phyloP scores from a whole-genome alignment of 805 yeast genomes.

The Vanderwaltozyma tropicalis region DNA sequence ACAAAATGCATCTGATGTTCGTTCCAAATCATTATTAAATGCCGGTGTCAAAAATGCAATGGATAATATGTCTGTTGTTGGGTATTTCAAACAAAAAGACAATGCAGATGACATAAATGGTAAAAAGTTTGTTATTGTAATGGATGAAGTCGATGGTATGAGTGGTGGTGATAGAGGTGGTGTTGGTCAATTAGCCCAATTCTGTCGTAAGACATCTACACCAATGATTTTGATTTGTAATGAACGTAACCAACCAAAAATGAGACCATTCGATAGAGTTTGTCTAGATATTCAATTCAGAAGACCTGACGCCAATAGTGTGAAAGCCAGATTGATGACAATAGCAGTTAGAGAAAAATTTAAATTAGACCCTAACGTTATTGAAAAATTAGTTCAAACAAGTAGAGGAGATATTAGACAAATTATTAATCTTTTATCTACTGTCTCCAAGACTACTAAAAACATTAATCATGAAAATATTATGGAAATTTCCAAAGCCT shows the following conservation, averaged over 20 bases:
- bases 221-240: slow-evolving; percentile 92
- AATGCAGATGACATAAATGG: slow-evolving; percentile 29
- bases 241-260: slow-evolving; percentile 83
- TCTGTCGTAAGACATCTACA: slow-evolving; percentile 73
- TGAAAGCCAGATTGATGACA: slow-evolving; percentile 77
- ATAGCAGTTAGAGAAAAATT: slow-evolving; percentile 80
- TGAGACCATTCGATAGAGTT: slow-evolving; percentile 88
- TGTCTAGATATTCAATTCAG: slow-evolving; percentile 75
- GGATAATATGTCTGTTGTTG: slow-evolving; percentile 73
- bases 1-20: slow-evolving; percentile 79
- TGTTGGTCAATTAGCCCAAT: slow-evolving; percentile 83
- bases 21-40: slow-evolving; percentile 72
- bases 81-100: slow-evolving; percentile 46
- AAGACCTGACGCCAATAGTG: slow-evolving; percentile 75
- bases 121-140: slow-evolving; percentile 66
- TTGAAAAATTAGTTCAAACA: slow-evolving; percentile 74
- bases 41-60: slow-evolving; percentile 58
- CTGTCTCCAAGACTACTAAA: slow-evolving; percentile 67
- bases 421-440: slow-evolving; percentile 78
- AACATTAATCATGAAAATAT: slow-evolving; percentile 48
- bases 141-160: slow-evolving; percentile 99
- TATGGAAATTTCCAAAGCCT: slow-evolving; percentile 49
- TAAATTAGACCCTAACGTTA: slow-evolving; percentile 65
- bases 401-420: slow-evolving; percentile 91
- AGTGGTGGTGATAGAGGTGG: slow-evolving; percentile 99